Percentiles rank a stretch among this genome's conserved stretches.
Conservation (phyloP, 2,329 filamentous ascomycete genomes). For the Pseudogymnoascus sp. region DNA sequence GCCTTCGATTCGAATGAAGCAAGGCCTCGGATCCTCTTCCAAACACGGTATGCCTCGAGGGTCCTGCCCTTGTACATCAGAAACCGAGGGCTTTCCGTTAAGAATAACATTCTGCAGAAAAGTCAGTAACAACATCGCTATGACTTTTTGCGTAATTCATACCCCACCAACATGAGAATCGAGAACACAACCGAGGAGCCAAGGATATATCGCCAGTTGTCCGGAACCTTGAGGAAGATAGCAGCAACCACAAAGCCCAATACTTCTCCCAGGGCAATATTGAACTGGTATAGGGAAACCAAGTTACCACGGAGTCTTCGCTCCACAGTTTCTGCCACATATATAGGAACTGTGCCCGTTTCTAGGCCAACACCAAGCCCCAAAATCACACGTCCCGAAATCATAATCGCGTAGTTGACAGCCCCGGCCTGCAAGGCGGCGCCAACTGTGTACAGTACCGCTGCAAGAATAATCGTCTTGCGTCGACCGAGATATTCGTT, state of each 20-base stretch:
- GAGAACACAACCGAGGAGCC: conserved; percentile 65
- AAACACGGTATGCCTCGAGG: conserved; percentile 57
- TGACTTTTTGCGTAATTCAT: neutral
- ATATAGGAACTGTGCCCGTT: conserved; percentile 66
- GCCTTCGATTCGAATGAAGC: conserved; percentile 49
- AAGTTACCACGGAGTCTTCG: conserved; percentile 60
- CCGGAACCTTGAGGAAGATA: conserved; percentile 59
- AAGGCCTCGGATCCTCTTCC: conserved; percentile 63
- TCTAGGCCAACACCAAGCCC: conserved; percentile 65
- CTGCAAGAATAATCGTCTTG: conserved; percentile 61
- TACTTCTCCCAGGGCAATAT: conserved; percentile 66
- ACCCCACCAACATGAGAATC: conserved; percentile 42
- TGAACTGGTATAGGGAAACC: conserved; percentile 67
- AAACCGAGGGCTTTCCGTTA: conserved; percentile 61
- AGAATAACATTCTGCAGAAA: conserved; percentile 49
- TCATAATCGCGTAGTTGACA: conserved; percentile 63
- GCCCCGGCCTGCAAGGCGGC: conserved; percentile 61
- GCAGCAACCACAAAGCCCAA: conserved; percentile 64
- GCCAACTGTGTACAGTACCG: conserved; percentile 61
- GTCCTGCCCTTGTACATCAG: conserved; percentile 58
- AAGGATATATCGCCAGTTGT: conserved; percentile 70
- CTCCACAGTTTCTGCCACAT: conserved; percentile 66
- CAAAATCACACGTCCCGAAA: conserved; percentile 58
- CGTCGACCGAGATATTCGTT: conserved; percentile 62
- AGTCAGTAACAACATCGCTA: neutral